Conservation (phyloP, 2,329 filamentous ascomycete species). For the Trichoderma aggressivum region DNA sequence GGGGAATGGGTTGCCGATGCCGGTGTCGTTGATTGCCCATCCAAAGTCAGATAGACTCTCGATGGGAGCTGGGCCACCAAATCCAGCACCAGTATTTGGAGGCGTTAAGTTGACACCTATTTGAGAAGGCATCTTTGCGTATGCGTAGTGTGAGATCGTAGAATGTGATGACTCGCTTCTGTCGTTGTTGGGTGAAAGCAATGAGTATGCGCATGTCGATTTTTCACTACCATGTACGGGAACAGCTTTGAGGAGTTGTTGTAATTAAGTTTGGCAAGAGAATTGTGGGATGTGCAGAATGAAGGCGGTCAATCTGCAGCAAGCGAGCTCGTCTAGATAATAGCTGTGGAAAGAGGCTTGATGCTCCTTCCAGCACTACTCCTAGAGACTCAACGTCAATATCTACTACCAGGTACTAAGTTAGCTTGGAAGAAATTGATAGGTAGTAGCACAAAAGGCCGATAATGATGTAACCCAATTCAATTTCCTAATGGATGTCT, state of each 20-base stretch:
- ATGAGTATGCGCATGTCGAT: neutral
- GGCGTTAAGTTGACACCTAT: neutral
- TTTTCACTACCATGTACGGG: neutral
- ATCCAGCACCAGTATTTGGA: neutral
- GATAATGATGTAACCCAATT: neutral
- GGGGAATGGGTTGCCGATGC: neutral
- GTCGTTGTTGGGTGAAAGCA: neutral
- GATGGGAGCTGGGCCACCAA: neutral
- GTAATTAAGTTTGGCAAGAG: neutral
- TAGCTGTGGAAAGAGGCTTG: neutral
- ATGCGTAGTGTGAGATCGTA: neutral
- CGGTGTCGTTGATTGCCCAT: neutral
- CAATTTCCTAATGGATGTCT: neutral
- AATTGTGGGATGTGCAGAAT: neutral
- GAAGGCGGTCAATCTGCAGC: neutral
- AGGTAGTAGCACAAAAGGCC: neutral
- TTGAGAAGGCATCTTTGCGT: neutral
- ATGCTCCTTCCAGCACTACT: neutral
- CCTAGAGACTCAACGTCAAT: neutral
- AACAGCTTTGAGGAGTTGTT: neutral
- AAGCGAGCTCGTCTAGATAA: neutral
- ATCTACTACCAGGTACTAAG: no score
- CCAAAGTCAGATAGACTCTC: neutral
- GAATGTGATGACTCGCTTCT: neutral
- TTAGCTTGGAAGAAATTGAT: neutral